Conservation (phyloP, 768 basidiomycete species). For the Pleurotus eryngii region DNA sequence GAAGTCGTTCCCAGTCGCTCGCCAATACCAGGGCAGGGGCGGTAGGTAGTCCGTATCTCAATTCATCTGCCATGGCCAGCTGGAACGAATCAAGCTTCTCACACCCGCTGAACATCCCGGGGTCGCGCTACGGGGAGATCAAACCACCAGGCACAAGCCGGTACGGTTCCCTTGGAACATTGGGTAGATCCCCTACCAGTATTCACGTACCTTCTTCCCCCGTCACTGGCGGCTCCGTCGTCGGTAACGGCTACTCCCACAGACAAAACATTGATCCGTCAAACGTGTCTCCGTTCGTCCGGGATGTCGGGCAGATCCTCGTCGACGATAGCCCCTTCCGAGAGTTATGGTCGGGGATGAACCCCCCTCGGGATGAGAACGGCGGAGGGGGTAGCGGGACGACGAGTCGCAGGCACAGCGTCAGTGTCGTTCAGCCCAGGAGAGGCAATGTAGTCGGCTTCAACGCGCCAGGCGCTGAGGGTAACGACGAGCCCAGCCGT, state of each 20-base stretch:
- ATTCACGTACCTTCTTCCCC: conserved; percentile 46
- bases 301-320: conserved; percentile 77
- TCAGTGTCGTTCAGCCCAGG: conserved; percentile 77
- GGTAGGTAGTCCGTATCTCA: conserved; percentile 45
- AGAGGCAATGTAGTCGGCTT: conserved; percentile 67
- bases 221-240: conserved; percentile 31
- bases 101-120: conserved; percentile 57
- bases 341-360: conserved; percentile 73
- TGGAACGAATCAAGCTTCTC: conserved; percentile 58
- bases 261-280: conserved; percentile 50
- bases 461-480: conserved; percentile 51
- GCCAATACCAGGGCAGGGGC: conserved; percentile 57
- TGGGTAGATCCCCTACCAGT: conserved; percentile 54
- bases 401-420: conserved; percentile 79
- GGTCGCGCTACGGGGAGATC: conserved; percentile 54
- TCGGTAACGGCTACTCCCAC: conserved; percentile 45
- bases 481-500: conserved; percentile 28
- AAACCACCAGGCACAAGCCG: conserved; percentile 61
- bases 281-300: conserved; percentile 84
- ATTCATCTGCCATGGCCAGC: conserved; percentile 42
- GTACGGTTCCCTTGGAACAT: conserved; percentile 58
- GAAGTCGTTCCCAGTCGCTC: conserved; percentile 76
- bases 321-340: conserved; percentile 68
- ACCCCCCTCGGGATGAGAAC: conserved; percentile 60
- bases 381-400: conserved; percentile 71